Evolutionary conservation across 2,329 filamentous ascomycete species (phyloP).

Genomic region (Arachnopeziza araneosa): DNA sequence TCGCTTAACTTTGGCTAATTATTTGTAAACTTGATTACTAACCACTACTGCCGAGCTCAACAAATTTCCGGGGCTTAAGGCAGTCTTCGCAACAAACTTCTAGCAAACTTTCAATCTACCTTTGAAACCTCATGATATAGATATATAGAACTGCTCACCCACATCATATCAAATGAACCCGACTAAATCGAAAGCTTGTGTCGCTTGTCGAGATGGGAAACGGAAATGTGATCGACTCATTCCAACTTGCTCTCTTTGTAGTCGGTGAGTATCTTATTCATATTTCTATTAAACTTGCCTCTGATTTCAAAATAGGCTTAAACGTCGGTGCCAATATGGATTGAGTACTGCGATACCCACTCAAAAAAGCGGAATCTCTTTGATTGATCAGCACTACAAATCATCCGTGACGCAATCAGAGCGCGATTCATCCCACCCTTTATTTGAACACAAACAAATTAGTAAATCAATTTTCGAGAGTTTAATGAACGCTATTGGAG

Average conservation of each 20-base stretch:
- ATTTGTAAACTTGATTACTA: no score
- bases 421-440: background rate
- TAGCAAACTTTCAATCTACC: no score
- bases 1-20: no score
- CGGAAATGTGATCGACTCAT: conserved; percentile 8
- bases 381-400: background rate
- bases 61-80: no score
- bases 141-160: no score
- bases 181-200: conserved; percentile 6
- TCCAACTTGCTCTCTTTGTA: conserved; percentile 10
- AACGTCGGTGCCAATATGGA: background rate
- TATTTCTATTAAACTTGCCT: no score
- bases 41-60: no score
- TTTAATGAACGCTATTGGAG: conserved; percentile 9
- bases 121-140: no score
- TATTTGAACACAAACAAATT: background rate
- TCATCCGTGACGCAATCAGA: background rate
- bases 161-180: background rate
- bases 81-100: no score
- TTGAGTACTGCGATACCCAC: background rate
- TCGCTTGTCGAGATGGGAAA: conserved; percentile 13
- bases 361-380: background rate
- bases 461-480: background rate
- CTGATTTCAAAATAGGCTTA: background rate
- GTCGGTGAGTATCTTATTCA: conserved; percentile 5